Evolutionary conservation across 164 flowering plant species (phyloP), one percentile per base, ranked within the genome.

Genomic region (Warburgia ugandensis): DNA sequence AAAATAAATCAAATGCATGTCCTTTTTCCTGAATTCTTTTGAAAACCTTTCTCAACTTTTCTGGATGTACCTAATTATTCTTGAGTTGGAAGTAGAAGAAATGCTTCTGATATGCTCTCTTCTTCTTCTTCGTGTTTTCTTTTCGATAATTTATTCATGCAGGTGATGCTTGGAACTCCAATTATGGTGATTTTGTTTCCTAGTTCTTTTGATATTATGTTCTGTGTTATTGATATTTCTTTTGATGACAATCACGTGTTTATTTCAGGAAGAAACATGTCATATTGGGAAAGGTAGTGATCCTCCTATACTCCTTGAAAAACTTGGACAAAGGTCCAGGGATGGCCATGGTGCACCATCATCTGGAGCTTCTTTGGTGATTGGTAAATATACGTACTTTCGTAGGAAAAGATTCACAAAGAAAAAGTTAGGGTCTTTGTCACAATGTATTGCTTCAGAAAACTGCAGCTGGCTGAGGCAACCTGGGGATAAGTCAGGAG

Each of bases 391-490:
- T 54, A 77, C 70, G 17, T 77, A 78, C 65, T 60, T 56, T 60
- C 82, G 86, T 29, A 80, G 79, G 79, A 84, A 71, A 63, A 80
- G 65, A 59, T 45, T 48, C 44, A 38, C n/a, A 17, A 54, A 33
- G 48, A 76, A 71, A 61, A 75, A 68, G 40, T 31, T 68, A 11
- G 76, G 64, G 32, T 63, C 73, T 22, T 50, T 62, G 39, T 27
- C 66, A 43, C 6, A 48, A 45, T 55, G 38, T 55, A 21, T 53
- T 63, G 48, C 16, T 10, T 35, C 14, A 33, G 64, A 47, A 45
- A 66, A 60, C 16, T 61, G 14, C 35, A 11, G 4, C 31, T 22
- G 72, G 54, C 65, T 60, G 55, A 33, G 68, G 45, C 47, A 13
- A 56, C 62, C 54, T 58, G 77, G 83, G 63, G 78, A 66, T 55